phyloP scores from a whole-genome alignment of 805 yeast genomes.

The Tetrapisispora pingtungensis region DNA sequence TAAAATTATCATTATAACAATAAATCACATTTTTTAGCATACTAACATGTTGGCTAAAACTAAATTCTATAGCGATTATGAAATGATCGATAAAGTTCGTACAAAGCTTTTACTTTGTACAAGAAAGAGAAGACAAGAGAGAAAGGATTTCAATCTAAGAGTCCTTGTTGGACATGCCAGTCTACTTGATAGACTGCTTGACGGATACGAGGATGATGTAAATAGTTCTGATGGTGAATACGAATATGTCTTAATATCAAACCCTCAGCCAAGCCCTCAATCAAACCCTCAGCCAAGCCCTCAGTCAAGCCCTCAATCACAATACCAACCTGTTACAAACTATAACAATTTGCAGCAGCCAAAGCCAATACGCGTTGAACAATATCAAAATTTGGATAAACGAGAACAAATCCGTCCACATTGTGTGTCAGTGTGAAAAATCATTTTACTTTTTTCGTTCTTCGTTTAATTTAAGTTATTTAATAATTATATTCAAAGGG shows the following conservation, averaged over 20 bases:
- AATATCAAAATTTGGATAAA: background rate
- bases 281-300: too few species aligned
- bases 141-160: constrained; percentile 21
- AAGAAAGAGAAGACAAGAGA: background rate
- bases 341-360: background rate
- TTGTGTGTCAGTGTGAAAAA: background rate
- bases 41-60: background rate
- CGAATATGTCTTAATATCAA: background rate
- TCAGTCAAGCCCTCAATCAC: too few species aligned
- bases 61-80: background rate
- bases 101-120: background rate
- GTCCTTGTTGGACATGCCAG: constrained; percentile 28
- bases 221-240: background rate
- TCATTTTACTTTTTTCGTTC: too few species aligned
- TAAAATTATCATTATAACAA: too few species aligned
- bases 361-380: background rate
- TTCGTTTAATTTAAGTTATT: too few species aligned
- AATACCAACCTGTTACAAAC: background rate
- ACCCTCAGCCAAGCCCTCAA: too few species aligned
- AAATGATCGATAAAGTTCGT: background rate
- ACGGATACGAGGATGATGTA: background rate
- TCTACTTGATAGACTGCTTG: constrained; percentile 15
- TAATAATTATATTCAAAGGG: too few species aligned
- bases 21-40: too few species aligned
- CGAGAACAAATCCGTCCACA: background rate